Evolutionary conservation across 345 rosid species (phyloP).

Genomic region (Geranium brycei): DNA sequence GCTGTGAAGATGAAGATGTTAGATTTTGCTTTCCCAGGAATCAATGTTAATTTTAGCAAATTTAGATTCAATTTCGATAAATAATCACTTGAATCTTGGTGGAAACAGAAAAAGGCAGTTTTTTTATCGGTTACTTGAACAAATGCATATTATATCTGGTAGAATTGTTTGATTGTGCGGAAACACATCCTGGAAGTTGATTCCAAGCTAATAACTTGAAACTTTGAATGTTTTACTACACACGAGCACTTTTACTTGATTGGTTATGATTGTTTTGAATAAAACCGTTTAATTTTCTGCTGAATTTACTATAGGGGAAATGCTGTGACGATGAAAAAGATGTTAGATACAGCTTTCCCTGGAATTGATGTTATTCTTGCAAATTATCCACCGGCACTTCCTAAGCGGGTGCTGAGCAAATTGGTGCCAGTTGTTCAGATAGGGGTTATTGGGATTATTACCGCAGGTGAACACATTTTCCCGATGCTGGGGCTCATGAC

Average conservation of each 20-base stretch:
- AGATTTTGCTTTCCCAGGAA: no score
- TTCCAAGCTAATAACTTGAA: no score
- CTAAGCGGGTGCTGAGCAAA: constrained; percentile 56
- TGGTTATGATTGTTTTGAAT: background rate
- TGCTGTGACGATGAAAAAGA: constrained; percentile 65
- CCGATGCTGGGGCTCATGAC: constrained; percentile 55
- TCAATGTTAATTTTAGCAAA: no score
- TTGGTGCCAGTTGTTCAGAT: constrained; percentile 56
- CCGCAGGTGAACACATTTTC: constrained; percentile 70
- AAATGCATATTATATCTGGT: no score
- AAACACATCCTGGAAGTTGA: no score
- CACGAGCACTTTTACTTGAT: background rate
- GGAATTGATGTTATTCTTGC: constrained; percentile 66
- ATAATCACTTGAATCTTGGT: no score
- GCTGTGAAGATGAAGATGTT: no score
- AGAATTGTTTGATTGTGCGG: no score
- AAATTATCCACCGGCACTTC: constrained; percentile 65
- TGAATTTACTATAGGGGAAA: constrained; percentile 39
- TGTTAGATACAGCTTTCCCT: constrained; percentile 66
- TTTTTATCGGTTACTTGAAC: no score
- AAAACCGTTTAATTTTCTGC: background rate
- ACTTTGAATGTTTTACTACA: background rate
- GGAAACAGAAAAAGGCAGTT: no score
- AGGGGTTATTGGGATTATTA: constrained; percentile 53
- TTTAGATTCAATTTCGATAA: no score